A percentile compares a stretch with the other conserved stretches of the same genome.
These are phyloP conservation scores for Nakazawaea siamensis DNA, from an alignment of 805 yeast species.

Conservation along the genomic window DNA sequence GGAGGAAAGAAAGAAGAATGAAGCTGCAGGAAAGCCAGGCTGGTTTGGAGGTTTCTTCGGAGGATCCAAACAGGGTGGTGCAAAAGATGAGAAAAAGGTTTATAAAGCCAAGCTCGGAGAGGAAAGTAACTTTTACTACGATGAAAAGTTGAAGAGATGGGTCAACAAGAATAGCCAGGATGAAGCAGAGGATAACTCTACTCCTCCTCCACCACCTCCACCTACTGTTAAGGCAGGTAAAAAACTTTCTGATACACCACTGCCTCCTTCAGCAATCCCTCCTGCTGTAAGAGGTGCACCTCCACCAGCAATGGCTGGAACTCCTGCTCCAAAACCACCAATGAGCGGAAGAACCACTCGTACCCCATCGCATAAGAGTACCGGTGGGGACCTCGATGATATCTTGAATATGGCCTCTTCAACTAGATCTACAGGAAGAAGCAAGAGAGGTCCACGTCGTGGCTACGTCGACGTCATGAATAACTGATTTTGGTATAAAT, in stretches of 20 bases:
- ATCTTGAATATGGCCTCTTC: slow-evolving; percentile 15
- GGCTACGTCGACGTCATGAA: slow-evolving; percentile 63
- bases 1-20: slow-evolving; percentile 11
- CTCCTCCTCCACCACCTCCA: slow-evolving; percentile 69
- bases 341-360: slow-evolving; percentile 3
- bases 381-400: slow-evolving; percentile 8
- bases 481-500: background rate
- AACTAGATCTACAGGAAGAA: slow-evolving; percentile 31
- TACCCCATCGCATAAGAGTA: slow-evolving; percentile 4
- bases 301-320: slow-evolving; percentile 20
- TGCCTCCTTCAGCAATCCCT: slow-evolving; percentile 27
- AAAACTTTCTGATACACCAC: slow-evolving; percentile 16
- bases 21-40: slow-evolving; percentile 16
- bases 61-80: slow-evolving; percentile 13
- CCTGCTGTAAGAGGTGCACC: slow-evolving; percentile 21
- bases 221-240: slow-evolving; percentile 32
- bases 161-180: slow-evolving; percentile 59
- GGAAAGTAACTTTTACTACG: slow-evolving; percentile 64
- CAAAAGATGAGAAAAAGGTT: slow-evolving; percentile 62
- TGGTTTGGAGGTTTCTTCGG: slow-evolving; percentile 62
- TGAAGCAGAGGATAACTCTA: slow-evolving; percentile 50
- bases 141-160: slow-evolving; percentile 83
- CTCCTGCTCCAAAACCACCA: slow-evolving; percentile 9
- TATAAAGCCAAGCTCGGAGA: slow-evolving; percentile 84
- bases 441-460: slow-evolving; percentile 45